Evolutionary conservation across 345 rosid genomes (phyloP).

Genomic region (Hypericum perforatum): DNA sequence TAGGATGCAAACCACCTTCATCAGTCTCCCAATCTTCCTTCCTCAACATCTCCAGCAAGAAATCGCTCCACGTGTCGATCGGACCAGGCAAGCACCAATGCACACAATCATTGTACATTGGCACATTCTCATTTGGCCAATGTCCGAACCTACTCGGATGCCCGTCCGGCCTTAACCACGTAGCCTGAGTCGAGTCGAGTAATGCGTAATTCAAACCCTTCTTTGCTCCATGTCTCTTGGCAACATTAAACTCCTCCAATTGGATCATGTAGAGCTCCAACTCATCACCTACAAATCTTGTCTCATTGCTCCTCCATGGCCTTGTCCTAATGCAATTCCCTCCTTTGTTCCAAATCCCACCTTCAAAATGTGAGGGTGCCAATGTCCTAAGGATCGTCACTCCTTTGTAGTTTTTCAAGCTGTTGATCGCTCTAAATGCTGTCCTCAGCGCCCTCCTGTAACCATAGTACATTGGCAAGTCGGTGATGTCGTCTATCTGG

Average conservation of each 20-base stretch:
- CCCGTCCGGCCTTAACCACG: slow-evolving; percentile 69
- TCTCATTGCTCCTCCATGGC: slow-evolving; percentile 52
- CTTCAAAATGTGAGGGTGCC: slow-evolving; percentile 74
- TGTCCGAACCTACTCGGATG: slow-evolving; percentile 74
- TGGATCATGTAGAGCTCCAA: slow-evolving; percentile 56
- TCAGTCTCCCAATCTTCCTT: slow-evolving; percentile 38
- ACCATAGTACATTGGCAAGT: slow-evolving; percentile 50
- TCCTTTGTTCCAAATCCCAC: slow-evolving; percentile 74
- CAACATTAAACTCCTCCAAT: slow-evolving; percentile 58
- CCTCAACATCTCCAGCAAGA: slow-evolving; percentile 76
- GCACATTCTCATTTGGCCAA: slow-evolving; percentile 50
- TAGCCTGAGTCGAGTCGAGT: slow-evolving; percentile 50
- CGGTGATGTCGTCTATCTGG: slow-evolving; percentile 36
- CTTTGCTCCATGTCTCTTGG: slow-evolving; percentile 40
- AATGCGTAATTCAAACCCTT: slow-evolving; percentile 47
- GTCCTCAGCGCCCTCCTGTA: slow-evolving; percentile 56
- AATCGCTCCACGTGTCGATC: slow-evolving; percentile 67
- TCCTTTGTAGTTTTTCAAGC: slow-evolving; percentile 44
- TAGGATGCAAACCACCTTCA: slow-evolving; percentile 17
- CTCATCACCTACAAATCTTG: slow-evolving; percentile 32
- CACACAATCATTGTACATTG: slow-evolving; percentile 72
- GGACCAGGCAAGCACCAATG: slow-evolving; percentile 98
- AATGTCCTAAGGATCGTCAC: slow-evolving; percentile 51
- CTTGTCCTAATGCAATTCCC: slow-evolving; percentile 53
- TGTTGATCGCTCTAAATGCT: slow-evolving; percentile 51